A percentile compares a stretch with the other conserved stretches of the same genome.
phyloP scores from a whole-genome alignment of 1,284 basidiomycete genomes.

The Trichosporon sp. region DNA sequence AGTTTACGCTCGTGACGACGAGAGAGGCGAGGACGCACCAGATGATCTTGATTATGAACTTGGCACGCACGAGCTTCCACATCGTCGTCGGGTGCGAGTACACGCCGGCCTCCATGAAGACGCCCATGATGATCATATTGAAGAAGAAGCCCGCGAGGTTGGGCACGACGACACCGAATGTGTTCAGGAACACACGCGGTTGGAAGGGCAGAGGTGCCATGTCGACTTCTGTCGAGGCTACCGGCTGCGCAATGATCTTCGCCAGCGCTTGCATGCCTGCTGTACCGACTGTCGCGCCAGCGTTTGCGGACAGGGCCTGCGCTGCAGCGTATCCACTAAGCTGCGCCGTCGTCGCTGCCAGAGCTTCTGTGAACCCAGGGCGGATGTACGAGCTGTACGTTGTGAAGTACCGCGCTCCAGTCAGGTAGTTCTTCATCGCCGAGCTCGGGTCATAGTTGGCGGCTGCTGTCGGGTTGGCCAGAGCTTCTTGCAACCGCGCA shows the following conservation, averaged over 20 bases:
- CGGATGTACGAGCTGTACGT: not conserved
- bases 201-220: constrained; percentile 13
- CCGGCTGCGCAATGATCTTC: not conserved
- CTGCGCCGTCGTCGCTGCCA: not conserved
- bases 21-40: constrained; percentile 22
- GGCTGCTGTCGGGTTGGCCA: not conserved
- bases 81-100: constrained; percentile 14
- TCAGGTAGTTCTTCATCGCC: not conserved
- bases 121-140: constrained; percentile 13
- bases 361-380: not conserved
- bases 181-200: constrained; percentile 15
- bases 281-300: not conserved
- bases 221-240: not conserved
- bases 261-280: not conserved
- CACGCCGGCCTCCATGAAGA: constrained; percentile 15
- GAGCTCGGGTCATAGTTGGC: not conserved
- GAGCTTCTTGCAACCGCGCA: not conserved
- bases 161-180: constrained; percentile 15
- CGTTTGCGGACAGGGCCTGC: not conserved
- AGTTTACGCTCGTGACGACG: constrained; percentile 6
- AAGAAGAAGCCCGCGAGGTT: constrained; percentile 14
- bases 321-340: not conserved
- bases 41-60: constrained; percentile 12
- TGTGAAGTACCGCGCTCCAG: constrained; percentile 3
- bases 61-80: not conserved